Base-by-base conservation (phyloP, 2,329 filamentous ascomycete genomes). In the Ophiostoma sp. region DNA sequence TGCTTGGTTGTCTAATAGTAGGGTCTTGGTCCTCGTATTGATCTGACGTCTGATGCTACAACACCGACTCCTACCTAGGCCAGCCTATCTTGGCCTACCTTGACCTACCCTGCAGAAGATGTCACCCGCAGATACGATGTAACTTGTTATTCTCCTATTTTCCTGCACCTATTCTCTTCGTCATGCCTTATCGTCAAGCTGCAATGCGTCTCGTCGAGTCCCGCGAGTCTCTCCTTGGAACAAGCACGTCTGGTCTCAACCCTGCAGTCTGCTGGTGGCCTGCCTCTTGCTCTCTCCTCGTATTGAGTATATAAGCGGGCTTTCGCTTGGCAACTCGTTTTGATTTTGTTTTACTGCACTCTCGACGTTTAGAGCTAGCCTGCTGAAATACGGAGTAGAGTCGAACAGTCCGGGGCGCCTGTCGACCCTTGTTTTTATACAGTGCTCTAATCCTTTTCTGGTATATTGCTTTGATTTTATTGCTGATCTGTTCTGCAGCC, bases 21-120 rank as follows among this genome's bases (percentile, higher is more conserved):
- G 41, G n/a, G 52, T 57, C 52, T 57, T 57, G 52, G 52, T 57
- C 52, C 52, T 57, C 52, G 52, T 57, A 57, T 23, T 57, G 52
- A 57, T 57, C 52, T 57, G 52, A 57, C 52, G 23, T 57, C 23
- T 10, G 52, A 57, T 57, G 52, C 52, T 57, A 57, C n/a, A 6
- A 48, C 15, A 20, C 15, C 44, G 1, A 11, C 44, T 8, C 5
- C 39, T 41, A n/a, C 36, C 36, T 31, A 31, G 27, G 39, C 39
- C 15, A 13, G 11, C 39, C 39, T 41, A 41, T 41, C 39, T 41
- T 13, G 13, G 36, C 27, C 36, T 44, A 48, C 52, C n/a, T 57
- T 8, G 15, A 57, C 52, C 44, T n/a, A 48, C 44, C 44, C 44
- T 17, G 44, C 7, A 27, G 23, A 57, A 57, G n/a, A 57, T 27